These are phyloP conservation scores for Skeletonema marinoi DNA, from an alignment of 108 stramenopile species.

Conservation along the genomic window DNA sequence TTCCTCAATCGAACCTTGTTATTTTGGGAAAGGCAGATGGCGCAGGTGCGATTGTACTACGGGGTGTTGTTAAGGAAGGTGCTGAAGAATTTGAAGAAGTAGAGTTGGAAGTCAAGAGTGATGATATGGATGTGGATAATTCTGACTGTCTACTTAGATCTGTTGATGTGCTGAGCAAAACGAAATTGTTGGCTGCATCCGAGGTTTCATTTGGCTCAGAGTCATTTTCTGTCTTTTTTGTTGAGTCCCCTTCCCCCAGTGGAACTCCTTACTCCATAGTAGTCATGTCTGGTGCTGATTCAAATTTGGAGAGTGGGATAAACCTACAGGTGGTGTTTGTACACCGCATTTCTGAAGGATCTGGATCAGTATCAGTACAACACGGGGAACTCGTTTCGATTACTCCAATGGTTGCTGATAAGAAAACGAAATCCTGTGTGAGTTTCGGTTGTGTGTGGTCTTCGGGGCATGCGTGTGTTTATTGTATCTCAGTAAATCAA, in stretches of 20 bases:
- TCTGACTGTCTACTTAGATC: conserved; percentile 17
- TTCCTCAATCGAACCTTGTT: conserved; percentile 58
- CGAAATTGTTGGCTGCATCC: conserved; percentile 33
- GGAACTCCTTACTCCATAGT: conserved; percentile 32
- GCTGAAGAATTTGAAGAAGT: conserved; percentile 53
- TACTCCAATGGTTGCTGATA: conserved; percentile 27
- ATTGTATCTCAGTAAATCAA: conserved; percentile 23
- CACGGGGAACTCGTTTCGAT: conserved; percentile 27
- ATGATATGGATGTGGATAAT: conserved; percentile 28
- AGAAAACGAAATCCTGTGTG: conserved; percentile 33
- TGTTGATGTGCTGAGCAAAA: conserved; percentile 31
- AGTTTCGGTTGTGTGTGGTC: conserved; percentile 63
- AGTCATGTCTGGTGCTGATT: conserved; percentile 26
- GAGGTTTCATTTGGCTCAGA: conserved; percentile 26
- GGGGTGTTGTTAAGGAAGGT: conserved; percentile 30
- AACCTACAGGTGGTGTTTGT: conserved; percentile 24
- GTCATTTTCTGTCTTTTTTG: conserved; percentile 38
- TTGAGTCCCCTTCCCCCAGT: conserved; percentile 18
- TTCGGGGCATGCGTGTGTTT: conserved; percentile 55
- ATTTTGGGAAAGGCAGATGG: conserved; percentile 57
- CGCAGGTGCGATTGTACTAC: conserved; percentile 27
- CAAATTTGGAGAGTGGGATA: background rate
- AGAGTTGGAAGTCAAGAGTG: conserved; percentile 11
- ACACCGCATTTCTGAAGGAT: conserved; percentile 13
- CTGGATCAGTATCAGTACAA: background rate